Evolutionary conservation across 2,329 filamentous ascomycete species (phyloP).

Genomic region (Tolypocladium ovalisporum): DNA sequence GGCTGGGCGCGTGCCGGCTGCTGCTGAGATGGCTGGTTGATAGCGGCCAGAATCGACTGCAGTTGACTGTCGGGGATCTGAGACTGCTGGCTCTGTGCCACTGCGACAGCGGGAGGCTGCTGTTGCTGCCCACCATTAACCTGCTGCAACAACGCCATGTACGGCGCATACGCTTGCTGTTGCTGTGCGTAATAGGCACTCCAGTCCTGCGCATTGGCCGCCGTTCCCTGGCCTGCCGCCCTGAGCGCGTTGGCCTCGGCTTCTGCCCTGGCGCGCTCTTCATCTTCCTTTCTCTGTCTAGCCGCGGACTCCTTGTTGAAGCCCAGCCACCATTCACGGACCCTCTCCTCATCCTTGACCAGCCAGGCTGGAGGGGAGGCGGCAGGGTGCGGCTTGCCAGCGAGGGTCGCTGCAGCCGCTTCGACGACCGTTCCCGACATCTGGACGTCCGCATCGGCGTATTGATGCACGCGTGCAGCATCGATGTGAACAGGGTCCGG

Average conservation of each 20-base stretch:
- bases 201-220: conserved; percentile 15
- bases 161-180: conserved; percentile 28
- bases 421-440: conserved; percentile 32
- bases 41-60: conserved; percentile 32
- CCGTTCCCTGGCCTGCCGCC: conserved; percentile 9
- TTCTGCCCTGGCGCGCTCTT: conserved; percentile 22
- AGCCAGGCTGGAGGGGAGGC: conserved; percentile 43
- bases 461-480: conserved; percentile 20
- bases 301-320: conserved; percentile 28
- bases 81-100: conserved; percentile 9
- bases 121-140: conserved; percentile 24
- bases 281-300: conserved; percentile 27
- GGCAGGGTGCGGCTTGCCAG: conserved; percentile 36
- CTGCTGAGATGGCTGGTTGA: conserved; percentile 24
- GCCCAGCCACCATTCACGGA: conserved; percentile 42
- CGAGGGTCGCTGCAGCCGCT: conserved; percentile 27
- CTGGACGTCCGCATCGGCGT: conserved; percentile 31
- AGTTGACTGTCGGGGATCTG: conserved; percentile 26
- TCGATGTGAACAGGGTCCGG: conserved; percentile 25
- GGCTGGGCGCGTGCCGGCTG: conserved; percentile 7
- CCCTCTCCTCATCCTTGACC: conserved; percentile 30
- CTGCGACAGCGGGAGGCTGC: conserved; percentile 6
- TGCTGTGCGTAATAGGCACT: conserved; percentile 19
- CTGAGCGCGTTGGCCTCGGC: conserved; percentile 20
- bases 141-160: conserved; percentile 30